These are phyloP conservation scores for Xylaria acuta DNA, from an alignment of 495 filamentous ascomycete genomes.

Conservation along the genomic window DNA sequence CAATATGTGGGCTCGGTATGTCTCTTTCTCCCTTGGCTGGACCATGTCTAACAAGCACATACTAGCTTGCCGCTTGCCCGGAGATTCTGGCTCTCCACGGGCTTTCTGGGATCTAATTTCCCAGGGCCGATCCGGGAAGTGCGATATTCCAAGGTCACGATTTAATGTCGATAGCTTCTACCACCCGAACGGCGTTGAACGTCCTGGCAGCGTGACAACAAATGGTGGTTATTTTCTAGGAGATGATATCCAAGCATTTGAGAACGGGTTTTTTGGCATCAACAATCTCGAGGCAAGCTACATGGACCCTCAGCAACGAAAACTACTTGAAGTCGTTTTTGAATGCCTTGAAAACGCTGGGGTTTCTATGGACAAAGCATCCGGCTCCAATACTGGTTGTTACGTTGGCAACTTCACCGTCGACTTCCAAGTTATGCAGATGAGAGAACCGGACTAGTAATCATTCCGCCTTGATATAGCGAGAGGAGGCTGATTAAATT, in stretches of 20 bases:
- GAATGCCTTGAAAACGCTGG: constrained; percentile 60
- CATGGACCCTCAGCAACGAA: constrained; percentile 63
- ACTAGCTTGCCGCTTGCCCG: too few species aligned
- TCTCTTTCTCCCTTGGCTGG: too few species aligned
- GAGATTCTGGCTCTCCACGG: too few species aligned
- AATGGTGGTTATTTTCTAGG: constrained; percentile 51
- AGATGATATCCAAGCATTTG: constrained; percentile 53
- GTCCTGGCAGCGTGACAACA: too few species aligned
- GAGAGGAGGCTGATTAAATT: too few species aligned
- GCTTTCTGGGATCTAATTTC: too few species aligned
- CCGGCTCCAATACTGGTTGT: constrained; percentile 48
- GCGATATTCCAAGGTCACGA: too few species aligned
- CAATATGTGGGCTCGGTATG: too few species aligned
- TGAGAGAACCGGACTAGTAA: constrained; percentile 40
- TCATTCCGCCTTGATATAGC: constrained; percentile 20
- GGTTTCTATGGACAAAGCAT: constrained; percentile 44
- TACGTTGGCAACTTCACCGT: constrained; percentile 52
- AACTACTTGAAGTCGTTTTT: constrained; percentile 60
- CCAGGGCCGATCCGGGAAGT: too few species aligned
- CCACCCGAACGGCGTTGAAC: too few species aligned
- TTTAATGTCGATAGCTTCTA: too few species aligned
- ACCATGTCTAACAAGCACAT: too few species aligned
- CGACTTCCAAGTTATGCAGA: constrained; percentile 46
- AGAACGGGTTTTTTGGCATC: constrained; percentile 51
- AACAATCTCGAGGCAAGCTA: constrained; percentile 50